Evolutionary conservation across 1,284 basidiomycete species (phyloP).

Genomic region (Microstroma glucosiphilum): DNA sequence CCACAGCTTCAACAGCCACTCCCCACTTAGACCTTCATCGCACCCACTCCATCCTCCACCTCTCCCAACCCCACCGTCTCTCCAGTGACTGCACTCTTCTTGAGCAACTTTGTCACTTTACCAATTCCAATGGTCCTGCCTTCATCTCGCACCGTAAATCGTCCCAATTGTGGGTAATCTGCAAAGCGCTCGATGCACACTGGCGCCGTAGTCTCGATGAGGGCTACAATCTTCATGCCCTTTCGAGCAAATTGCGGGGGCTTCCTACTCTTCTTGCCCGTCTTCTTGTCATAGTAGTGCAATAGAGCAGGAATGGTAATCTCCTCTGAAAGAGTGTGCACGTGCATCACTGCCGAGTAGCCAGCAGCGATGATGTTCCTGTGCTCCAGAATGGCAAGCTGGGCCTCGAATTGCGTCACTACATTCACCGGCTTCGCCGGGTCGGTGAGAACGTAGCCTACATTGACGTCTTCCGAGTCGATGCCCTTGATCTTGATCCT

Average conservation of each 20-base stretch:
- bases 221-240: conserved; percentile 49
- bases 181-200: conserved; percentile 47
- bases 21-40: too few relatives aligned
- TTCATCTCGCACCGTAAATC: conserved; percentile 49
- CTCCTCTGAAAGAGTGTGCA: conserved; percentile 47
- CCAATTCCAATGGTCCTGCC: conserved; percentile 48
- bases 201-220: conserved; percentile 44
- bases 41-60: too few relatives aligned
- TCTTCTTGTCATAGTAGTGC: conserved; percentile 52
- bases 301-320: conserved; percentile 37
- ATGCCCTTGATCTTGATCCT: conserved; percentile 49
- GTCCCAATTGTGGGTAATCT: conserved; percentile 48
- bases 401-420: conserved; percentile 48
- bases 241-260: conserved; percentile 44
- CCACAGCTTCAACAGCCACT: too few relatives aligned
- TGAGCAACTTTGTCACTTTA: conserved; percentile 47
- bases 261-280: conserved; percentile 48
- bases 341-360: conserved; percentile 49
- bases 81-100: not conserved
- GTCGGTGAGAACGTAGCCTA: conserved; percentile 46
- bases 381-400: conserved; percentile 49
- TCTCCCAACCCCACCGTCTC: too few relatives aligned
- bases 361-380: conserved; percentile 50
- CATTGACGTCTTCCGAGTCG: conserved; percentile 44
- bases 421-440: conserved; percentile 42